Base-by-base conservation (phyloP, 2,329 filamentous ascomycete species). In the Truncatella angustata region DNA sequence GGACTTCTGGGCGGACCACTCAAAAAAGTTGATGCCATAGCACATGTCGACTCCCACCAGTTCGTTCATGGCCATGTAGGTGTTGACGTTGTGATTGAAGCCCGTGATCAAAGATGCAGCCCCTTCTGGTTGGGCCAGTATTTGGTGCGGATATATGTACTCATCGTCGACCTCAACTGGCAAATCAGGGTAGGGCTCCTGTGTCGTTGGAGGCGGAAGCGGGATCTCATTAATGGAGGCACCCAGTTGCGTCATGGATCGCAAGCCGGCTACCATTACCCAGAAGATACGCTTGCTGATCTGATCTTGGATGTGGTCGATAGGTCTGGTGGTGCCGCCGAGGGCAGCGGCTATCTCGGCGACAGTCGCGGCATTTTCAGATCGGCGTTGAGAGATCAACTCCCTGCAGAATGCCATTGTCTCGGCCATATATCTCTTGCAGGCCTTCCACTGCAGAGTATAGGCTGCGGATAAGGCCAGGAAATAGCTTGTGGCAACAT, bases 91-190 rank as follows among this genome's bases (percentile, higher is more conserved):
- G 52, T 87, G 81, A 54, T 91, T 92, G 73, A 95, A 96, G 0
- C 89, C 91, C 0, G 87, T 84, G 42, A 96, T 73, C 34, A 87
- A 78, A 0, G 91, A 88, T 1, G 92, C 73, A 1, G 80, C 75
- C 4, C 83, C 85, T 16, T 82, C 72, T 2, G 88, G 86, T 61
- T 93, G 91, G 6, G 80, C 76, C 28, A 87, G 80, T 48, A 93
- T 82, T 56, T 88, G 83, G 21, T 85, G 81, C 1, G 85, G 76
- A 53, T 85, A 85, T 53, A 96, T 88, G 63, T 84, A 92, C 52
- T 87, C 85, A 67, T 96, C 91, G 59, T 96, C 91, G 1, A 95
- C 84, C 62, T 95, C 91, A 18, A 86, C 74, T 0, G 91, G 91
- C 11, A 91, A 77, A 6, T 89, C 87, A 3, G 91, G 91, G 59